Conservation (phyloP, 1,284 basidiomycete species). For the Cryptococcus sp. region DNA sequence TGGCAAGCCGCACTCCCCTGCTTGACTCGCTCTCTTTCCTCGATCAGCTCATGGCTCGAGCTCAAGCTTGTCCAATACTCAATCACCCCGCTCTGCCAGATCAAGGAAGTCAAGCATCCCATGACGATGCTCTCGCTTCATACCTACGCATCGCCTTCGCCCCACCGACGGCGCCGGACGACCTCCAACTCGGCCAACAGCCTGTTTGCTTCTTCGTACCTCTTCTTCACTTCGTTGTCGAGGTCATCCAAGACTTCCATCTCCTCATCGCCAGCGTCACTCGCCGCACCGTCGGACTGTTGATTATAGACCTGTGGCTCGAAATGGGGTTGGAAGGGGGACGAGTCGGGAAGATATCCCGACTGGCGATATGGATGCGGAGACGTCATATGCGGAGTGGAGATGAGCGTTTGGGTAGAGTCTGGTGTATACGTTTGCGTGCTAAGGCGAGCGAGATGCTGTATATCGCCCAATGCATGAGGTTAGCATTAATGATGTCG, state of each 20-base stretch:
- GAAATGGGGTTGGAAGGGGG: constrained; percentile 11
- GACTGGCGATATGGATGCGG: constrained; percentile 10
- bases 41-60: no score
- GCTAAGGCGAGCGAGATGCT: constrained; percentile 12
- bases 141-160: constrained; percentile 16
- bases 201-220: constrained; percentile 49
- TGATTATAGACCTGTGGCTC: background rate
- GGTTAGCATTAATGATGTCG: background rate
- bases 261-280: constrained; percentile 11
- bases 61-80: no score
- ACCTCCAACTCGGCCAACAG: constrained; percentile 46
- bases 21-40: no score
- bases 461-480: background rate
- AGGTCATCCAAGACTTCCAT: constrained; percentile 11
- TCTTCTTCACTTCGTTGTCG: constrained; percentile 26
- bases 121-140: background rate
- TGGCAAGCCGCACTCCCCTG: no score
- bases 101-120: background rate
- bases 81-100: no score
- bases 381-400: constrained; percentile 1
- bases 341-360: constrained; percentile 15
- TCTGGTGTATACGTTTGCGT: background rate
- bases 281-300: constrained; percentile 2
- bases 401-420: constrained; percentile 2
- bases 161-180: constrained; percentile 32